These are phyloP conservation scores for Annulohypoxylon moriforme DNA, from an alignment of 495 filamentous ascomycete genomes.

Conservation along the genomic window DNA sequence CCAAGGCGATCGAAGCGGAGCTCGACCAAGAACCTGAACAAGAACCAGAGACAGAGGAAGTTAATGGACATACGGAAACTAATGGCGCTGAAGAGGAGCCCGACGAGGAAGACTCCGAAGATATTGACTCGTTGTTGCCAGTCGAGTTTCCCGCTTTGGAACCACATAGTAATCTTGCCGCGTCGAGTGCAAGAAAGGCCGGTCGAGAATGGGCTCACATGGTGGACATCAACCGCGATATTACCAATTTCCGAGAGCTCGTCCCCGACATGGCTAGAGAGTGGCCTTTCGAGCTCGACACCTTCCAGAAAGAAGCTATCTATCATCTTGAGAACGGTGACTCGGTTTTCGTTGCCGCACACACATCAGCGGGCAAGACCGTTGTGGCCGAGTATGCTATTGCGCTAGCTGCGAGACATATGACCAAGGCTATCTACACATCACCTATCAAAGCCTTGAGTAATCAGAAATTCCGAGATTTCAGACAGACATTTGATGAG, in stretches of 20 bases:
- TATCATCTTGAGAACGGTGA: conserved; percentile 97
- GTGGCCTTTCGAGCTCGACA: conserved; percentile 97
- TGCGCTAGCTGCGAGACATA: conserved; percentile 92
- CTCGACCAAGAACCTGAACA: conserved; percentile 74
- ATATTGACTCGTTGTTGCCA: conserved; percentile 90
- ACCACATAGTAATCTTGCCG: conserved; percentile 79
- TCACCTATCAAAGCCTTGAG: conserved; percentile 98
- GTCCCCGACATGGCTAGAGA: conserved; percentile 96
- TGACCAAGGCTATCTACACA: conserved; percentile 99
- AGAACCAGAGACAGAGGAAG: conserved; percentile 54
- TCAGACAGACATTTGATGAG: conserved; percentile 87
- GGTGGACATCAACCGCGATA: conserved; percentile 91
- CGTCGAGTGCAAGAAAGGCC: conserved; percentile 74
- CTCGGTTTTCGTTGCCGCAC: conserved; percentile 98
- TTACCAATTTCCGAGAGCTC: conserved; percentile 89
- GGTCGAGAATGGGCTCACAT: conserved; percentile 97
- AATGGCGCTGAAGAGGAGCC: conserved; percentile 50
- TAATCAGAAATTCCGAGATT: conserved; percentile 98
- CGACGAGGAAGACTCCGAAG: conserved; percentile 70
- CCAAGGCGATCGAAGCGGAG: conserved; percentile 77
- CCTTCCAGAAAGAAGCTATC: conserved; percentile 97
- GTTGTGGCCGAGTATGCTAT: conserved; percentile 99
- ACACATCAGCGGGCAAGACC: conserved; percentile 98
- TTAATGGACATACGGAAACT: conserved; percentile 57
- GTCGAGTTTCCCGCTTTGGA: conserved; percentile 93